Evolutionary conservation across 257 asterid genomes (phyloP).

Genomic region (Solanum commersonii): DNA sequence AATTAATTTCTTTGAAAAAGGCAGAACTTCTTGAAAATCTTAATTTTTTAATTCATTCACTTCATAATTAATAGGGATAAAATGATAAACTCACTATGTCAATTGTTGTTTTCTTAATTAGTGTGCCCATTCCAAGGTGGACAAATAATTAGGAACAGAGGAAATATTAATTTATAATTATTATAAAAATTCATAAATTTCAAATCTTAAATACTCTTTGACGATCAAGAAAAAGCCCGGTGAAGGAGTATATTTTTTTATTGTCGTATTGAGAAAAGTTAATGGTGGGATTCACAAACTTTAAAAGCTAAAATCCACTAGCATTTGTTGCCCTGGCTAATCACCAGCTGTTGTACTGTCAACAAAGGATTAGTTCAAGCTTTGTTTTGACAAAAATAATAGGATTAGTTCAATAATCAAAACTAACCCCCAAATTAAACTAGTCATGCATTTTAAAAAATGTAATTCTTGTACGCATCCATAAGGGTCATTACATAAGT

Average conservation of each 20-base stretch:
- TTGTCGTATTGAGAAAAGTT: background rate
- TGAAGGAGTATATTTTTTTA: background rate
- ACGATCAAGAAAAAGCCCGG: background rate
- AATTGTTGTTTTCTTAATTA: no score
- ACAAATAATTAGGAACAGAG: no score
- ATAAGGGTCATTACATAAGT: background rate
- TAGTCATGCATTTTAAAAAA: background rate
- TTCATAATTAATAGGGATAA: no score
- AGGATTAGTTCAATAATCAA: slow-evolving; percentile 1
- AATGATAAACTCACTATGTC: no score
- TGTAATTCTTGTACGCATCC: background rate
- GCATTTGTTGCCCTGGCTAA: background rate
- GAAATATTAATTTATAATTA: no score
- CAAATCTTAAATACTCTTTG: background rate
- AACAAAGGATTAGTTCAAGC: background rate
- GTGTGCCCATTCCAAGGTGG: no score
- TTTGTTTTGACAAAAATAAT: background rate
- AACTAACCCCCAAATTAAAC: background rate
- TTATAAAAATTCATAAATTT: background rate
- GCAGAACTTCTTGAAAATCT: no score
- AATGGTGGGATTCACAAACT: background rate
- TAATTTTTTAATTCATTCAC: no score
- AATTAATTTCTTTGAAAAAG: no score
- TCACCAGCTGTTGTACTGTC: background rate
- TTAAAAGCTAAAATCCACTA: background rate